phyloP scores from a whole-genome alignment of 768 basidiomycete species.

The Hericium erinaceus region DNA sequence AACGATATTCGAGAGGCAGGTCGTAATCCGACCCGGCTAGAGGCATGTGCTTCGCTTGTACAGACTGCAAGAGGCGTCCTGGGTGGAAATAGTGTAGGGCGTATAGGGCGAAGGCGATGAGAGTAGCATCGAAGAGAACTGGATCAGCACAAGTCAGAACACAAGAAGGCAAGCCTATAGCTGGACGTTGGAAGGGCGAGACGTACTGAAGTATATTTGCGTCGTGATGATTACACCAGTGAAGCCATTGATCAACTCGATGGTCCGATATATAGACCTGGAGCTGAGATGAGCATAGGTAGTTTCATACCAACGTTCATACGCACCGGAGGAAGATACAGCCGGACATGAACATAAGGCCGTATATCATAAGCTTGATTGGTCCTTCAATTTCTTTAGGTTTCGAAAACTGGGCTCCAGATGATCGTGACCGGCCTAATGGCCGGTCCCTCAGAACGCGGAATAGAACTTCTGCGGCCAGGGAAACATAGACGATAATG shows the following conservation, averaged over 20 bases:
- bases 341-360: conserved; percentile 1
- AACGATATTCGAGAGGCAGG: background rate
- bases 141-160: background rate
- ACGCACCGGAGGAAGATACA: conserved; percentile 12
- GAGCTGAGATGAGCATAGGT: background rate
- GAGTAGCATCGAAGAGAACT: conserved; percentile 44
- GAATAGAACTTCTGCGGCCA: background rate
- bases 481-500: background rate
- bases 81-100: conserved; percentile 38
- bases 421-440: background rate
- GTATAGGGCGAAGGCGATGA: conserved; percentile 38
- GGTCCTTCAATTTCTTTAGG: background rate
- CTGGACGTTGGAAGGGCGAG: background rate
- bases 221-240: conserved; percentile 7
- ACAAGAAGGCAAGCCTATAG: background rate
- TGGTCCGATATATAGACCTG: conserved; percentile 9
- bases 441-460: background rate
- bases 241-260: conserved; percentile 10
- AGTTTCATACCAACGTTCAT: background rate
- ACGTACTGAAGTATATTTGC: conserved; percentile 7
- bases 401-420: background rate
- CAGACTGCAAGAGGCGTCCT: conserved; percentile 14
- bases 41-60: background rate
- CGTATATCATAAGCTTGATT: conserved; percentile 1
- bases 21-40: background rate